Conservation (phyloP, 192 early-diverging fungal species). For the Podila minutissima region DNA sequence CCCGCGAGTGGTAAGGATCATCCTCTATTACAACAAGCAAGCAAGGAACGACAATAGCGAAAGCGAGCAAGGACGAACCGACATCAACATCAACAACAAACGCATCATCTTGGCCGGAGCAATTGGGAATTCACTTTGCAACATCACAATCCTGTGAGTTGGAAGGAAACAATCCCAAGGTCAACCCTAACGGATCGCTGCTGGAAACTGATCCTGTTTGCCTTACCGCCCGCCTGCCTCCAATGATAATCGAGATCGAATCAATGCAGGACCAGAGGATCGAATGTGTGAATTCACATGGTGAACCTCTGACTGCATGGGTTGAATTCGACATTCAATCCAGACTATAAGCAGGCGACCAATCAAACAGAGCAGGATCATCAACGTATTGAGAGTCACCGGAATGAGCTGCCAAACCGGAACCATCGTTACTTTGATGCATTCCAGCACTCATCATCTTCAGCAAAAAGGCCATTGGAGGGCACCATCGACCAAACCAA, state of each 20-base stretch:
- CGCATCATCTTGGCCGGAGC: too few species aligned
- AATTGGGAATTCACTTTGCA: too few species aligned
- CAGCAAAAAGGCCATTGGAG: too few species aligned
- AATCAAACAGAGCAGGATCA: background rate
- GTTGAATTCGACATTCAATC: background rate
- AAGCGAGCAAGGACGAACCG: background rate
- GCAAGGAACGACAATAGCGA: background rate
- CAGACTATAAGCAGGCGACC: background rate
- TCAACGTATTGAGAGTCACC: background rate
- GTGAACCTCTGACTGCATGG: background rate
- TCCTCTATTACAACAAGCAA: background rate
- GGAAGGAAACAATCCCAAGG: too few species aligned
- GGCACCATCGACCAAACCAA: too few species aligned
- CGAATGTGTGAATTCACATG: conserved; percentile 2
- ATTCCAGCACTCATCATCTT: too few species aligned
- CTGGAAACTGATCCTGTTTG: background rate
- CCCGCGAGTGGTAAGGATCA: conserved; percentile 90
- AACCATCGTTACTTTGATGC: too few species aligned
- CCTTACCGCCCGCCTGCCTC: background rate
- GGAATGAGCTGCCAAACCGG: too few species aligned
- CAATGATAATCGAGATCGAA: background rate
- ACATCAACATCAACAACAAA: background rate
- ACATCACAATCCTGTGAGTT: too few species aligned
- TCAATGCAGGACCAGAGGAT: background rate
- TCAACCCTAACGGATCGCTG: too few species aligned